Evolutionary conservation across 495 filamentous ascomycete genomes (phyloP), one percentile per base, ranked within the genome.

Genomic region (Neurospora intermedia): DNA sequence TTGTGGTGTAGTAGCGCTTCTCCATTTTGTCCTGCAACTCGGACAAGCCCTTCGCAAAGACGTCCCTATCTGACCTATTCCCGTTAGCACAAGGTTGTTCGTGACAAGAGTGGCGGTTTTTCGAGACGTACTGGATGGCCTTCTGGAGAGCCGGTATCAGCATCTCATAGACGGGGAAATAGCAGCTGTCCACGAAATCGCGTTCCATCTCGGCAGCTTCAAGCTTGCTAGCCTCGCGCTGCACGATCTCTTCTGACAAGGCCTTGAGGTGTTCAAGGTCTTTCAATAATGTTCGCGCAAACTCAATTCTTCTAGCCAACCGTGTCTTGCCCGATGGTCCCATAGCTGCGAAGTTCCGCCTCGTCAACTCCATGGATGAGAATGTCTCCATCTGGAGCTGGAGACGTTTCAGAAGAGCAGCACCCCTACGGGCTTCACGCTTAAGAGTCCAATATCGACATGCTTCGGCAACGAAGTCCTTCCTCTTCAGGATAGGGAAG

Each of bases 381-480:
- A 98, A 99, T 1, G 93, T 91, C 78, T 97, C 95, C 88, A 94
- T 91, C 81, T 97, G 94, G 42, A 98, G 81, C 78, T 99, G 96
- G 10, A 98, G 85, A 45, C 96, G 89, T 82, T 97, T 97, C 69
- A 99, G 86, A 54, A 98, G 84, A 20, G 95, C 92, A 18, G 96
- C 96, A 41, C 96, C 96, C 74, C 96, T 87, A 43, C 96, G 87
- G 54, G 95, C 92, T 81, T 99, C 96, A 45, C 96, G 88, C 81
- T 99, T 99, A 70, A 98, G 83, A 0, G 96, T 98, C 96, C 96
- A 99, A 81, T 98, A 99, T 74, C 93, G 93, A 83, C 94, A 98
- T 2, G 91, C 92, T 78, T 98, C 94, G 42, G 92, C 92, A 2
- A 94, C 91, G 83, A 92, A 99, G 69, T 98, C 94, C 77, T 95